These are phyloP conservation scores for Starmerella kuoi DNA, from an alignment of 805 yeast genomes.

Conservation along the genomic window DNA sequence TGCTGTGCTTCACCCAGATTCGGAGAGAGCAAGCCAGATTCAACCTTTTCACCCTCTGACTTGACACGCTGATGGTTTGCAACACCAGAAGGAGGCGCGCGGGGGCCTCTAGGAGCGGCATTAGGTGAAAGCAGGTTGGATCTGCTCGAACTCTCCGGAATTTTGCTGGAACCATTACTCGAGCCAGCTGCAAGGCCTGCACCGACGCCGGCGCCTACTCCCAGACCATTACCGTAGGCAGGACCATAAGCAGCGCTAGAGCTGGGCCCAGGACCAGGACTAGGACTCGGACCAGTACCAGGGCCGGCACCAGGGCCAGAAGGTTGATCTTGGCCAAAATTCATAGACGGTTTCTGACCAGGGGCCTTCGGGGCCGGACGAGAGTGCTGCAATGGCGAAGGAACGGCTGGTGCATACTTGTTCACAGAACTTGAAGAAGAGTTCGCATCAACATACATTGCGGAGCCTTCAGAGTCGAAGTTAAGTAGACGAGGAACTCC, in stretches of 20 bases:
- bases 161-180: background rate
- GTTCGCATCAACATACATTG: slow-evolving; percentile 1
- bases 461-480: slow-evolving; percentile 2
- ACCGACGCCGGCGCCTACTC: background rate
- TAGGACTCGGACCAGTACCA: background rate
- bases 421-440: slow-evolving; percentile 4
- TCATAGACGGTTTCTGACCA: background rate
- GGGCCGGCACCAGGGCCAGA: background rate
- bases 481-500: slow-evolving; percentile 9
- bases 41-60: slow-evolving; percentile 29
- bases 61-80: slow-evolving; percentile 25
- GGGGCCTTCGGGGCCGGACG: slow-evolving; percentile 20
- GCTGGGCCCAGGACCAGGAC: background rate
- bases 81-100: background rate
- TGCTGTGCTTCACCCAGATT: slow-evolving; percentile 4
- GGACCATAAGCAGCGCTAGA: background rate
- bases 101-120: slow-evolving; percentile 4
- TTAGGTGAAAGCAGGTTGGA: background rate
- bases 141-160: too few species aligned
- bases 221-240: background rate
- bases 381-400: slow-evolving; percentile 13
- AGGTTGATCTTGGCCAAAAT: too few species aligned
- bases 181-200: background rate
- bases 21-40: slow-evolving; percentile 20
- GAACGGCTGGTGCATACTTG: slow-evolving; percentile 9